Evolutionary conservation across 2,329 filamentous ascomycete genomes (phyloP).

Genomic region (Cercospora sp.): DNA sequence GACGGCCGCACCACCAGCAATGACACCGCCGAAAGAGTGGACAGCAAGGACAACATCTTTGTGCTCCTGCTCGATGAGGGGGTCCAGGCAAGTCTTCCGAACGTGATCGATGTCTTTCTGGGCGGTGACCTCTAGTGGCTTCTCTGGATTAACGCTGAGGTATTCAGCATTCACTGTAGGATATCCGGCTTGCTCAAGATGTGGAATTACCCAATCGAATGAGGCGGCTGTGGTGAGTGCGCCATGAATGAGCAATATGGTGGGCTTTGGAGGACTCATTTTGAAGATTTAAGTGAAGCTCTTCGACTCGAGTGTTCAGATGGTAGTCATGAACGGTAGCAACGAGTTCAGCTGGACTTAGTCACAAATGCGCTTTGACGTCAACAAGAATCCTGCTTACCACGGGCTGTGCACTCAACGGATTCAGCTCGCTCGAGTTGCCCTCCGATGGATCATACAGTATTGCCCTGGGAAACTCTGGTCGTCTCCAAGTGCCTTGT

Average conservation of each 20-base stretch:
- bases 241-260: not conserved
- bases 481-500: not conserved
- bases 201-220: not conserved
- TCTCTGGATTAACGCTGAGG: not conserved
- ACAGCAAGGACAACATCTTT: not conserved
- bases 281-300: not conserved
- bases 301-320: not conserved
- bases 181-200: not conserved
- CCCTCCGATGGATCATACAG: not conserved
- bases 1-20: not conserved
- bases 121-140: not conserved
- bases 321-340: not conserved
- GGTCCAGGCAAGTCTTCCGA: not conserved
- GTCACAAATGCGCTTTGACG: not conserved
- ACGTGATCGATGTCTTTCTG: not conserved
- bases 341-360: too few relatives aligned
- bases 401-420: not conserved
- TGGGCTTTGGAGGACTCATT: not conserved
- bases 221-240: not conserved
- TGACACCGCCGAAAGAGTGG: not conserved
- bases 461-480: not conserved
- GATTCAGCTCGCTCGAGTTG: not conserved
- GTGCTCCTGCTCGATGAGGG: not conserved
- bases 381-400: too few relatives aligned
- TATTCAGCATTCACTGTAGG: not conserved